Base-by-base conservation (phyloP, 441 rosid genomes). In the Bruguiera hainesii region DNA sequence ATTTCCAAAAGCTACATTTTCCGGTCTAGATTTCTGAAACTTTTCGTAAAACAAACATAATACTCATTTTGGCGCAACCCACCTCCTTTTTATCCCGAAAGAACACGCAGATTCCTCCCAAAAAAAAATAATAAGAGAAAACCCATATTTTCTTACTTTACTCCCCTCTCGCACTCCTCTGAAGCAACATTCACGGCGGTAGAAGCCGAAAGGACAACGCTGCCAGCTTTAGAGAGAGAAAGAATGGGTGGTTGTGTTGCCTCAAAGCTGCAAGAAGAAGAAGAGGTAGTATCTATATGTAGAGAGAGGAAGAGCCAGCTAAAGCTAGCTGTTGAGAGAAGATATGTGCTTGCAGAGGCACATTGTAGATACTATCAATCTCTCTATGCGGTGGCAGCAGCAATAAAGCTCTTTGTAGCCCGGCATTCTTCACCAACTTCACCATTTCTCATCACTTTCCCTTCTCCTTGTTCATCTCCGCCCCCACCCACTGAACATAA, bases 361-460 rank as follows among this genome's bases (percentile, higher is more conserved):
- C 98, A 94, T 75, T 88, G 88, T 71, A 80, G 85, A 76, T 94
- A 94, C 78, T 89, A 83, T 71, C 93, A 94, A 75, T 83, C 98
- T 70, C 85, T 94, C 1, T 87, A 82, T 65, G 98, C 93, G 56
- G 97, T 91, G 16, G 80, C 93, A 10, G 95, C 97, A 19, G 90
- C 96, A 6, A 85, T 89, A 37, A 89, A 85, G 78, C 96, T 90
- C 60, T 89, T 94, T 64, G 93, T 94, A 20, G 98, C 97, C 71
- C 84, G 88, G 64, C 92, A 82, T 71, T 77, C 79, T 70, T 85
- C 89, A 18, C 88, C 90, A 63, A 57, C 90, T 68, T 84, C 89
- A 33, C 90, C 92, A 28, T 87, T 77, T 73, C 84, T 84, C 75
- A 81, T 89, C 71, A 81, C 96, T 31, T 81, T 85, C 63, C 79